A percentile compares a stretch with the other conserved stretches of the same genome.
Conservation (phyloP, 208 protist species). For the Crithidia brevicula region DNA sequence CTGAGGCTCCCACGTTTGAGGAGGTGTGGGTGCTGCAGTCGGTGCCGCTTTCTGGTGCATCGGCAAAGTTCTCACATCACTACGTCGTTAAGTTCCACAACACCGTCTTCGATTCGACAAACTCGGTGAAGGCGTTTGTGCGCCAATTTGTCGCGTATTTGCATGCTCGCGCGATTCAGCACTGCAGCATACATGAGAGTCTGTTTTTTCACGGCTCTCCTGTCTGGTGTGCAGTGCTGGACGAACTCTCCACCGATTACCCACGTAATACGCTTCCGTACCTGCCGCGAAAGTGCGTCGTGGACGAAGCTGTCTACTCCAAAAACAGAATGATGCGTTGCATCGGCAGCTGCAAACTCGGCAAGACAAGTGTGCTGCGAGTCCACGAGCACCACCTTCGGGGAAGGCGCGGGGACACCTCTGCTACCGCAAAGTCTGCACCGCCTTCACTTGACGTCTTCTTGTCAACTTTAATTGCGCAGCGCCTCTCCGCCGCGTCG, state of each 20-base stretch:
- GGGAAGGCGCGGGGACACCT: background rate
- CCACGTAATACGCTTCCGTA: conserved; percentile 47
- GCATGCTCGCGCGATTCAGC: conserved; percentile 17
- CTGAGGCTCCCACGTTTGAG: conserved; percentile 12
- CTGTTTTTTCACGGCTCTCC: conserved; percentile 77
- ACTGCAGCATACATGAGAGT: conserved; percentile 42
- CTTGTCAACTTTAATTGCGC: conserved; percentile 3
- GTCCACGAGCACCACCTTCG: conserved; percentile 10
- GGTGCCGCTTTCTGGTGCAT: conserved; percentile 12
- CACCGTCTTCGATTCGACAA: conserved; percentile 54
- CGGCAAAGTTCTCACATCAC: conserved; percentile 84
- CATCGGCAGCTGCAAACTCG: conserved; percentile 79
- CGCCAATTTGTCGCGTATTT: conserved; percentile 62
- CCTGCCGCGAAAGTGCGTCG: conserved; percentile 61
- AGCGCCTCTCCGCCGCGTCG: background rate
- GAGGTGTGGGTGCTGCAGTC: conserved; percentile 67
- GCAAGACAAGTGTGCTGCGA: conserved; percentile 50
- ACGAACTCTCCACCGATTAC: conserved; percentile 16
- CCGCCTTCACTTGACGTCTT: background rate
- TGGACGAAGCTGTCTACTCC: conserved; percentile 85
- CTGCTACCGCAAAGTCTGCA: background rate
- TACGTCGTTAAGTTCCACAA: conserved; percentile 70
- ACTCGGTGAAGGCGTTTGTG: conserved; percentile 61
- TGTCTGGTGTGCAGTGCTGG: conserved; percentile 24
- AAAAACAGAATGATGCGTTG: conserved; percentile 85